Base-by-base conservation (phyloP, 192 early-diverging fungal species). In the Linnemannia zychae region DNA sequence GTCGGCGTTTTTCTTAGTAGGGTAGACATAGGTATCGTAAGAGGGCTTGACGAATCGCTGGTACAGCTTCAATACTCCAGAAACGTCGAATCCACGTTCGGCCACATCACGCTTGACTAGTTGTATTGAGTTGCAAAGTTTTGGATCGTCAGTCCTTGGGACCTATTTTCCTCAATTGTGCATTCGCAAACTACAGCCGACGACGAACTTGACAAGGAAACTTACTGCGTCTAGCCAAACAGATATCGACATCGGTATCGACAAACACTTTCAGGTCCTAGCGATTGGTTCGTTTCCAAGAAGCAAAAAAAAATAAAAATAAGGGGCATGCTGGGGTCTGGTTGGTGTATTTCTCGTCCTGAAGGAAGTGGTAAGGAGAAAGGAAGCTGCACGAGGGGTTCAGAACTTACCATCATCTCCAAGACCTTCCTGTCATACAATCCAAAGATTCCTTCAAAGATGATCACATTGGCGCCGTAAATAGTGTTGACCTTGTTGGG, bases 401-500 rank as follows among this genome's bases (percentile, higher is more conserved):
- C 71, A 38, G 33, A 50, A n/a, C 33, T 66, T 84, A 96, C 95
- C 96, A 97, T 95, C 85, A 97, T 87, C 40, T 94, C 91, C 18
- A 95, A 89, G 33, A 99, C 93, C 46, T 86, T 89, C 38, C 93
- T 91, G 80, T 98, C 96, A 82, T 97, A 97, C 40, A 99, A 88
- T 12, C 97, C 98, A 92, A 99, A 98, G 76, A 99, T 99, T 63
- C 98, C 98, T 83, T 99, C 98, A 88, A 99, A 98, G 60, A 98
- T 97, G 57, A 99, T 91, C 7, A 99, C 95, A 72, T 97, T 98
- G 24, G 97, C 98, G 68, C 97, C 97, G 86, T 99, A 98, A 15
- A 98, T 87, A 4, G 93, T 88, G 75, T 91, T 93, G 12, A 90
- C 87, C 82, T 93, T 91, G 72, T 94, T 84, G 46, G 89, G 88